Base-by-base conservation (phyloP, 1,139 yeast species). In the Yamadazyma songkhlaensis region DNA sequence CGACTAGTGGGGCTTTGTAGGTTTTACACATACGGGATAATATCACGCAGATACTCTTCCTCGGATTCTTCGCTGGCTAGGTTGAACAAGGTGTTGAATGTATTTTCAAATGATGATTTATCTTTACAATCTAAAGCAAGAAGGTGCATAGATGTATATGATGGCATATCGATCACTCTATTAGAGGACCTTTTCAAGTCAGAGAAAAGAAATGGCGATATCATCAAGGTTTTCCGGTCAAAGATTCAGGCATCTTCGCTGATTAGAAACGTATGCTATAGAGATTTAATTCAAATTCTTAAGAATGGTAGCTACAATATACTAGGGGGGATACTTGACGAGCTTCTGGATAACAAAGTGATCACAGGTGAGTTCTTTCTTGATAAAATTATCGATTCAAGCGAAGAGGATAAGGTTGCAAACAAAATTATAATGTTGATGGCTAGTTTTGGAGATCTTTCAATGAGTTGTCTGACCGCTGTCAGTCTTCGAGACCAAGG, bases 381-480 rank as follows among this genome's bases (percentile, higher is more conserved):
- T n/a, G n/a, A n/a, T n/a, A n/a, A n/a, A 17, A 17, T 17, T 17
- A 17, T 17, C 20, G 6, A 17, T 17, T 17, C 6, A 17, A 6
- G 20, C 8, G 13, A 12, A 5, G 7, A 25, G 8, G 33, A 39
- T 8, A 23, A 27, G 7, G n/a, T 40, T 23, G 48, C 41, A 9
- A 45, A 41, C 22, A 12, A 36, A 22, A 25, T 53, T 4, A 37
- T 50, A 1, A 20, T 17, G 3, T 51, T 50, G 32, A 41, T 55
- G 7, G 37, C 45, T 9, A 12, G 35, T 2, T 41, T 47, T 4
- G 66, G 67, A 2, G 64, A 61, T 10, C 51, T 50, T 9, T 31
- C 59, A 10, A 37, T 59, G 6, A 63, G 60, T 4, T 34, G 57
- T 4, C 48, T 60, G 31, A 56, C 46, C 25, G 40, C 45, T 3